phyloP scores from a whole-genome alignment of 768 basidiomycete genomes.

The Strobilomyces echinocephalus region DNA sequence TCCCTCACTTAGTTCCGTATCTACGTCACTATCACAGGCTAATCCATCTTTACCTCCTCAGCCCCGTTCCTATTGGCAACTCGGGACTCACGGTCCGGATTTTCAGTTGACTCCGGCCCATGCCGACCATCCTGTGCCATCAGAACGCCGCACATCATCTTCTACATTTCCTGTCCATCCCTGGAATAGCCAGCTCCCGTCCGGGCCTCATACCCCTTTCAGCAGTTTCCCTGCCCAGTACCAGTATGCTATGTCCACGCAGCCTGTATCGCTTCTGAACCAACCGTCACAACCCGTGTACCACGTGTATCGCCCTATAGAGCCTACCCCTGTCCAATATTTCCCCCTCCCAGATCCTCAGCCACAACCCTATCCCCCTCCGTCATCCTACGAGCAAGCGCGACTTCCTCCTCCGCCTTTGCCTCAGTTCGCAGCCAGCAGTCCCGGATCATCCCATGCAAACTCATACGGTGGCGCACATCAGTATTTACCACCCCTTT shows the following conservation, averaged over 20 bases:
- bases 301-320: constrained; percentile 31
- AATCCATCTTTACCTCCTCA: not conserved
- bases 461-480: constrained; percentile 22
- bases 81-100: not conserved
- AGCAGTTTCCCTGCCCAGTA: constrained; percentile 42
- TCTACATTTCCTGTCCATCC: constrained; percentile 24
- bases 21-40: not conserved
- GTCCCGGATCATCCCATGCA: constrained; percentile 13
- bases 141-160: not conserved
- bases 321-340: constrained; percentile 37
- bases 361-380: constrained; percentile 38
- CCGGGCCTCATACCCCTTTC: constrained; percentile 33
- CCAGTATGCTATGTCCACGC: constrained; percentile 46
- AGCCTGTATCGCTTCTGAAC: constrained; percentile 28
- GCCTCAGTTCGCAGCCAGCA: constrained; percentile 22
- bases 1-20: not conserved
- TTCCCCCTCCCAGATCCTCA: constrained; percentile 34
- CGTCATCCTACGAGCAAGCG: constrained; percentile 22
- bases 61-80: not conserved
- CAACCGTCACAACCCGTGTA: constrained; percentile 33
- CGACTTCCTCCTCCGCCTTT: constrained; percentile 15
- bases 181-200: constrained; percentile 17
- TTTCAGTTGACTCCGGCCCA: not conserved
- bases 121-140: not conserved
- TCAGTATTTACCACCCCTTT: constrained; percentile 14